Evolutionary conservation across 1,284 basidiomycete species (phyloP).

Genomic region (Cryptococcus sp.): DNA sequence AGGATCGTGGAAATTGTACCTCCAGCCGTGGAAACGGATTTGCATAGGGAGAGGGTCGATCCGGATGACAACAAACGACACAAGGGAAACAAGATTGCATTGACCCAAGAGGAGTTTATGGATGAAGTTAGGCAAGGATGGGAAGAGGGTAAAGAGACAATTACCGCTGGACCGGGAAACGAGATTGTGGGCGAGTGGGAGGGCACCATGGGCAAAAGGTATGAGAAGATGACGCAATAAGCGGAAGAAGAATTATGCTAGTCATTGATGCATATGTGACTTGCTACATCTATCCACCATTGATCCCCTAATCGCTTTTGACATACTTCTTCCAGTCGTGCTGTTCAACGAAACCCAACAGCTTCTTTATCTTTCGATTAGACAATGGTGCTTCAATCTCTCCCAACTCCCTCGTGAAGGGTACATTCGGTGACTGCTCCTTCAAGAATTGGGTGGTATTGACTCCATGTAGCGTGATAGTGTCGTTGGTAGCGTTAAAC

Average conservation of each 20-base stretch:
- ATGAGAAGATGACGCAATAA: constrained; percentile 13
- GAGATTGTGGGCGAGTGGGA: constrained; percentile 13
- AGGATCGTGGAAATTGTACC: constrained; percentile 28
- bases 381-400: constrained; percentile 33
- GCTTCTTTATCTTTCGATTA: constrained; percentile 30
- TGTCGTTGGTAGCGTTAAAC: constrained; percentile 39
- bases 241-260: background rate
- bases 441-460: constrained; percentile 25
- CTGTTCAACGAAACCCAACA: constrained; percentile 36
- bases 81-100: constrained; percentile 5
- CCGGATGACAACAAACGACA: constrained; percentile 31
- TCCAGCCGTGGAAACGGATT: constrained; percentile 29
- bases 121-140: constrained; percentile 21
- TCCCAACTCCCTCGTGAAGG: constrained; percentile 28
- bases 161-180: constrained; percentile 15
- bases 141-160: constrained; percentile 18
- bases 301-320: background rate
- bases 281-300: too few species aligned
- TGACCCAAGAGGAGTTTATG: constrained; percentile 28
- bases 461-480: constrained; percentile 18
- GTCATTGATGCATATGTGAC: too few species aligned
- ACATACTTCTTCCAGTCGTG: constrained; percentile 33
- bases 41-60: constrained; percentile 25
- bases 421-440: constrained; percentile 19
- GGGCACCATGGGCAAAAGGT: constrained; percentile 14